Conservation (phyloP, 352 stramenopile genomes). For the Phytophthora multivora region DNA sequence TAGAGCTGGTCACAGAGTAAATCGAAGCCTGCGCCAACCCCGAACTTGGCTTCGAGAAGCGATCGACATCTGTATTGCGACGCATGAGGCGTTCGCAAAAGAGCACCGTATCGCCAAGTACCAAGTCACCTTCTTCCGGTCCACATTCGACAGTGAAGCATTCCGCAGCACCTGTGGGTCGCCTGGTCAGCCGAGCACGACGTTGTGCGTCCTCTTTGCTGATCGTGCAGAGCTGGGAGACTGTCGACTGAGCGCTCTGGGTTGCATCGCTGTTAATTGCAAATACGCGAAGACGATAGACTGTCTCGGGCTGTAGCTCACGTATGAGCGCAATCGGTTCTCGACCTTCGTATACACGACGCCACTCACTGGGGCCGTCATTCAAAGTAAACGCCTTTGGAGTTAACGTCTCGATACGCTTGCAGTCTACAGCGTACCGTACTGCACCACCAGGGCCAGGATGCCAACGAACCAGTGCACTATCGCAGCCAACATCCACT, state of each 20-base stretch:
- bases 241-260: constrained; percentile 70
- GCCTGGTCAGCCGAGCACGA: constrained; percentile 29
- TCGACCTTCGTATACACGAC: constrained; percentile 78
- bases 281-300: constrained; percentile 88
- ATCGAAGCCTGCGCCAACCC: constrained; percentile 36
- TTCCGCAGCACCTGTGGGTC: constrained; percentile 52
- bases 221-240: constrained; percentile 83
- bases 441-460: constrained; percentile 63
- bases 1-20: constrained; percentile 56
- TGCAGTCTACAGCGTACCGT: constrained; percentile 81
- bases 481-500: constrained; percentile 59
- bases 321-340: constrained; percentile 65
- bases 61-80: constrained; percentile 35
- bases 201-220: constrained; percentile 67
- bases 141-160: constrained; percentile 79
- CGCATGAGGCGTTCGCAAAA: constrained; percentile 91
- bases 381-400: constrained; percentile 12
- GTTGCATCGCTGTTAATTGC: constrained; percentile 74
- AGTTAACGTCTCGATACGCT: constrained; percentile 66
- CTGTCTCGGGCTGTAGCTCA: constrained; percentile 74
- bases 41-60: constrained; percentile 21
- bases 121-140: constrained; percentile 74
- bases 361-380: constrained; percentile 59
- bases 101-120: constrained; percentile 89
- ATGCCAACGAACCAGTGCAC: constrained; percentile 83